These are phyloP conservation scores for Capsella bursapastoris DNA, from an alignment of 345 rosid species.

Conservation along the genomic window DNA sequence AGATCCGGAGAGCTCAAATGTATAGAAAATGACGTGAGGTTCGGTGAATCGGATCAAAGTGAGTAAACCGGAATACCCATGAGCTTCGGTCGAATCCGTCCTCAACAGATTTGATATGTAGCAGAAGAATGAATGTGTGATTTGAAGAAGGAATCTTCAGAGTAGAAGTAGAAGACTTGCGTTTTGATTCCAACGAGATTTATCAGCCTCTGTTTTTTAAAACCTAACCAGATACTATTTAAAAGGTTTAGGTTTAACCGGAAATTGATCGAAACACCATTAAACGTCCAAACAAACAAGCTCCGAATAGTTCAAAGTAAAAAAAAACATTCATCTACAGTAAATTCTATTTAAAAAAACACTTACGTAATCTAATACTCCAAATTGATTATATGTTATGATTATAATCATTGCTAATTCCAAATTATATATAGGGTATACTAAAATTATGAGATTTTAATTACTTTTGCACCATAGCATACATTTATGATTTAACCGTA, in stretches of 20 bases:
- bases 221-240: slow-evolving; percentile 15
- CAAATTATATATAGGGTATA: neutral
- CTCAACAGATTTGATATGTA: neutral
- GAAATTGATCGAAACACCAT: neutral
- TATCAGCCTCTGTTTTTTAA: slow-evolving; percentile 9
- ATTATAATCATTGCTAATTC: neutral
- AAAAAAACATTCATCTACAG: neutral
- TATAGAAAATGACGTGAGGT: neutral
- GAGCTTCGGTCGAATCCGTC: neutral
- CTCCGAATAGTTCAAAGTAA: neutral
- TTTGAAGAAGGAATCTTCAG: slow-evolving; percentile 6
- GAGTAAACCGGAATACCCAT: neutral
- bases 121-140: neutral
- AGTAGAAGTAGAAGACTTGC: neutral
- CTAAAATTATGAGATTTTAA: neutral
- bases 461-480: neutral
- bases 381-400: too few species aligned
- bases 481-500: neutral
- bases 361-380: neutral
- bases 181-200: neutral
- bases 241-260: neutral
- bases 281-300: neutral
- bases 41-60: neutral
- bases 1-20: neutral
- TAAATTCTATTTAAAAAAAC: too few species aligned